Base-by-base conservation (phyloP, 2,329 filamentous ascomycete species). In the Fusarium newnesense region DNA sequence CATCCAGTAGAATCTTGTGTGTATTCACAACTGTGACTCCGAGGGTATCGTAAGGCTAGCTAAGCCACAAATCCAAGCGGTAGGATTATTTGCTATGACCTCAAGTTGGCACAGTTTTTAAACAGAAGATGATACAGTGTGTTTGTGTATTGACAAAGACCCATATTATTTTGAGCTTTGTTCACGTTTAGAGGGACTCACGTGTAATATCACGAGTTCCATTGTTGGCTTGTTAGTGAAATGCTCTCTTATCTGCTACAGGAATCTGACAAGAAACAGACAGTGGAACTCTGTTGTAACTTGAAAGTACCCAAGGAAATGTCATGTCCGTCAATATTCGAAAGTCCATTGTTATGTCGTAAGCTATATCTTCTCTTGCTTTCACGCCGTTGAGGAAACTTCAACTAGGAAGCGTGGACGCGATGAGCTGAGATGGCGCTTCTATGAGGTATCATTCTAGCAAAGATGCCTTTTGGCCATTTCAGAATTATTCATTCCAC, bases 371-470 rank as follows among this genome's bases (percentile, higher is more conserved):
- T 34, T 52, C 3, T 19, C 8, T 26, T 15, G 4, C 2, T 3
- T 34, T 8, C 6, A 10, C 0, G n/a, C n/a, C 9, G 3, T 8
- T 19, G 15, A 5, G 16, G 0, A 13, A 19, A 30, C n/a, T 1
- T 19, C 16, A 24, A 10, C 2, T 4, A 4, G 9, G 16, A 34
- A 1, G 4, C 1, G 2, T 3, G 4, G 9, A 19, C 5, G 6
- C 24, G 11, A 34, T 24, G 11, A 13, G 6, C 16, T 34, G 6
- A 50, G 8, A 10, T 4, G 11, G 16, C 2, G 16, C n/a, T 24
- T 34, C 21, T 19, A 7, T 2, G 11, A 19, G 6, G 6, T 8
- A 8, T 4, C 18, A 34, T 4, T 36, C 10, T 19, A 12, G 16
- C 9, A 15, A 34, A 15, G 9, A 10, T 3, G 9, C 0, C 26